Evolutionary conservation across 768 basidiomycete species (phyloP).

Genomic region (Mycena pura): DNA sequence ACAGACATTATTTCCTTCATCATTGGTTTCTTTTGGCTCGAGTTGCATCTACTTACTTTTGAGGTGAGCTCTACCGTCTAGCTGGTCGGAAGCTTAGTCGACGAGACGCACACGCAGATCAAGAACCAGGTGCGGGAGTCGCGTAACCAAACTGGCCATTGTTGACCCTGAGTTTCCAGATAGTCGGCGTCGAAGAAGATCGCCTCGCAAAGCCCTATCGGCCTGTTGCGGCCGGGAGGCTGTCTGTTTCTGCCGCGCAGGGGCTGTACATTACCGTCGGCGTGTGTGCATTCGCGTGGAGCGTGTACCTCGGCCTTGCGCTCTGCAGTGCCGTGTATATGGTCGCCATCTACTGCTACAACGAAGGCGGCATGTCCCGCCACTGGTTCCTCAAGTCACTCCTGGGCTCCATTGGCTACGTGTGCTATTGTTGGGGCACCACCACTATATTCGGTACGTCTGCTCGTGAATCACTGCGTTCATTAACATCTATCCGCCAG

Average conservation of each 20-base stretch:
- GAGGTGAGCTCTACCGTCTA: too few relatives aligned
- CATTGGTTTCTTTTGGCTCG: too few relatives aligned
- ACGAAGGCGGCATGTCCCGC: slow-evolving; percentile 25
- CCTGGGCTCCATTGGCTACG: slow-evolving; percentile 27
- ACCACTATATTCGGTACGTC: slow-evolving; percentile 26
- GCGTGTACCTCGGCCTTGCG: slow-evolving; percentile 13
- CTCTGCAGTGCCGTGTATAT: slow-evolving; percentile 22
- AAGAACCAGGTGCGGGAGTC: slow-evolving; percentile 27
- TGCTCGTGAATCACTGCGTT: background rate
- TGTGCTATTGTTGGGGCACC: slow-evolving; percentile 31
- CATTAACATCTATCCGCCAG: slow-evolving; percentile 10
- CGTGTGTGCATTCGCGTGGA: slow-evolving; percentile 15
- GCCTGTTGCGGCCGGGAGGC: slow-evolving; percentile 26
- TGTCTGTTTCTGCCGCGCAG: slow-evolving; percentile 20
- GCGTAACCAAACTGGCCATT: background rate
- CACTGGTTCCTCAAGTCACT: slow-evolving; percentile 25
- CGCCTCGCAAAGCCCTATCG: slow-evolving; percentile 28
- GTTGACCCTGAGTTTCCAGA: slow-evolving; percentile 8
- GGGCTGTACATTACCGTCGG: slow-evolving; percentile 16
- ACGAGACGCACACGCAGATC: slow-evolving; percentile 22
- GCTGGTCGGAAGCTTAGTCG: too few relatives aligned
- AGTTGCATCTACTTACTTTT: too few relatives aligned
- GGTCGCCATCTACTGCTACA: slow-evolving; percentile 26
- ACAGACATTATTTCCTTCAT: too few relatives aligned
- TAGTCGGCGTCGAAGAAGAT: slow-evolving; percentile 30